Base-by-base conservation (phyloP, 768 basidiomycete genomes). In the Kwoniella pini region DNA sequence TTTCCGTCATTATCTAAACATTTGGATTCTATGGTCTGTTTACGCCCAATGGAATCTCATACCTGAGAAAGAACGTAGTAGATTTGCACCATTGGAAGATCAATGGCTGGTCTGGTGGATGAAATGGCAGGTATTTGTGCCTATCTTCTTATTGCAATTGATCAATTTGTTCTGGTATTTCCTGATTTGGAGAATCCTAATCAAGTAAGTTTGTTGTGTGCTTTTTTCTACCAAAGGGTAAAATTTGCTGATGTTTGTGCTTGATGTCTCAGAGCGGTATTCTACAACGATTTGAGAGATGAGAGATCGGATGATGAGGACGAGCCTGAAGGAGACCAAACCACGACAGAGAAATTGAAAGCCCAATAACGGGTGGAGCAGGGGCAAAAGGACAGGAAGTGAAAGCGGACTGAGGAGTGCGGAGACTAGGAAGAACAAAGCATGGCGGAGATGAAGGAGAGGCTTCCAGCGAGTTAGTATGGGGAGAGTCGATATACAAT, bases 121-220 rank as follows among this genome's bases (percentile, higher is more conserved):
- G 84, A 84, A 82, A 69, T 87, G 85, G 69, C 90, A 92, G 66
- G 84, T 95, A 52, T 90, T 94, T 68, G 62, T 79, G 0, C 88
- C 92, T 0, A 80, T 98, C 57, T 63, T 85, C 5, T 79, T 91
- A 0, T 82, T 99, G 15, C 91, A 93, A 75, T 67, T 85, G 39
- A 82, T 99, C 69, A 97, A 97, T 74, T 60, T 95, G 24, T 96
- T 96, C 82, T 97, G 94, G 94, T 95, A 90, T 77, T 86, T 82
- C 79, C 81, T 92, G 26, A 92, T 97, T 76, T 78, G 84, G 75
- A 86, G 91, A 54, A 88, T 95, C 52, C 81, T 88, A 15, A 77
- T 83, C 49, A 83, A 88, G 90, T 91, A 64, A 43, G 86, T 80
- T 38, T 30, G 46, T 21, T 30, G 1, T 31, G 7, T 6, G n/a